phyloP scores from a whole-genome alignment of 2,329 filamentous ascomycete species.

The Ambrosiella cleistominuta region DNA sequence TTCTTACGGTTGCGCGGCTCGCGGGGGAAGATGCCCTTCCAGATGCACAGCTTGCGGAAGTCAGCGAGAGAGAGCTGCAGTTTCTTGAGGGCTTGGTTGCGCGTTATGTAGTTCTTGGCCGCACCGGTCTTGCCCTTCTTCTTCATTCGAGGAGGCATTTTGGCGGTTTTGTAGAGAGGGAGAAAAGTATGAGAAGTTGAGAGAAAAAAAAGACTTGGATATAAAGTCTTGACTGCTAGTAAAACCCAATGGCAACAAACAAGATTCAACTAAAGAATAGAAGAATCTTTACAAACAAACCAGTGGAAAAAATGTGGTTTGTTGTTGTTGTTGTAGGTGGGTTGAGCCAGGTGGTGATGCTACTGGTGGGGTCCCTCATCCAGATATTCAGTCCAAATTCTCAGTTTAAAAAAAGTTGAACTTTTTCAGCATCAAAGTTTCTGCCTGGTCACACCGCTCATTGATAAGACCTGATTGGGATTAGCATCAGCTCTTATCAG shows the following conservation, averaged over 20 bases:
- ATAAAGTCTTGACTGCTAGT: neutral
- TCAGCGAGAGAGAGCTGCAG: constrained; percentile 93
- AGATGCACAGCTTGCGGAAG: constrained; percentile 96
- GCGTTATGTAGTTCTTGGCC: constrained; percentile 95
- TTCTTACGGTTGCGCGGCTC: constrained; percentile 96
- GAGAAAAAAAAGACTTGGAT: neutral
- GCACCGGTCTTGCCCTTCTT: constrained; percentile 85
- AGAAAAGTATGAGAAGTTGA: neutral
- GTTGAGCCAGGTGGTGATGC: neutral
- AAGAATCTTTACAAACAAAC: neutral
- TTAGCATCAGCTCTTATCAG: constrained; percentile 9
- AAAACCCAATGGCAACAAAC: neutral
- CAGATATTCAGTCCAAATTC: constrained; percentile 12
- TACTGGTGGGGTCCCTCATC: constrained; percentile 9
- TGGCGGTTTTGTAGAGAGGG: constrained; percentile 3
- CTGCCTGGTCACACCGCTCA: constrained; percentile 13
- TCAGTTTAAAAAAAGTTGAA: constrained; percentile 18
- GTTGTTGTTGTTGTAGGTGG: neutral
- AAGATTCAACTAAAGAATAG: neutral
- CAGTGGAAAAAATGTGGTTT: neutral
- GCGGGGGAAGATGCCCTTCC: constrained; percentile 97
- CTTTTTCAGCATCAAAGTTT: constrained; percentile 14
- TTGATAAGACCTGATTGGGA: constrained; percentile 8
- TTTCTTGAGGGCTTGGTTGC: constrained; percentile 93
- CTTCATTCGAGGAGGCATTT: constrained; percentile 57